Percentiles rank a stretch among this genome's conserved stretches.
Conservation (phyloP, 352 stramenopile genomes). For the Phytophthora ohioensis region DNA sequence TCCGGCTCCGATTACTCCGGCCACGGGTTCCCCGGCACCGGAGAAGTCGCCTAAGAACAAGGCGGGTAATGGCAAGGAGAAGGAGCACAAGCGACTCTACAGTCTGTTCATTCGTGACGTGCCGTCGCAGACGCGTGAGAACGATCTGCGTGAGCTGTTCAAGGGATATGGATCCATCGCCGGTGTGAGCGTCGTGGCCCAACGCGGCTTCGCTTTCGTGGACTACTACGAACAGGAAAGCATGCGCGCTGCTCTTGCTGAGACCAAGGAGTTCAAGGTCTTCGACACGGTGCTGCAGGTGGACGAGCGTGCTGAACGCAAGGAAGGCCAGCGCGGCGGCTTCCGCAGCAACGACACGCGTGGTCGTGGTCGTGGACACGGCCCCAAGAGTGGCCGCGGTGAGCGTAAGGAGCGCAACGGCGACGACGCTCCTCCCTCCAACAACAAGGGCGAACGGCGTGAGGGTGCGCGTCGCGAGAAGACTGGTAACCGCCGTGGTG, state of each 20-base stretch:
- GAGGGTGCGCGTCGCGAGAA: slow-evolving; percentile 67
- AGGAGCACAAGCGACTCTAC: slow-evolving; percentile 49
- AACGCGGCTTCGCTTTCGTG: slow-evolving; percentile 84
- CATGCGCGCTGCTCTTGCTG: slow-evolving; percentile 76
- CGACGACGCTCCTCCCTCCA: slow-evolving; percentile 44
- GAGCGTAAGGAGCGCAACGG: slow-evolving; percentile 80
- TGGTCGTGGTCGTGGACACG: slow-evolving; percentile 58
- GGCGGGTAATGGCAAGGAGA: slow-evolving; percentile 42
- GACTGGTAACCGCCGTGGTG: slow-evolving; percentile 65
- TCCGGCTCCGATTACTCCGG: slow-evolving; percentile 34
- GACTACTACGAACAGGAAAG: slow-evolving; percentile 84
- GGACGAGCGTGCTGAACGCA: slow-evolving; percentile 78
- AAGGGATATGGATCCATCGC: slow-evolving; percentile 80
- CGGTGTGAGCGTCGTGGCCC: slow-evolving; percentile 63
- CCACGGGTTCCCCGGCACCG: slow-evolving; percentile 13
- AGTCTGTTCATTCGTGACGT: slow-evolving; percentile 87
- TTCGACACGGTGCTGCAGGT: slow-evolving; percentile 82
- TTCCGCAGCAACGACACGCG: slow-evolving; percentile 63
- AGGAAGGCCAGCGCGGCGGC: slow-evolving; percentile 65
- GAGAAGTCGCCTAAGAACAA: slow-evolving; percentile 66
- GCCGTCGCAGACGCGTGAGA: slow-evolving; percentile 75
- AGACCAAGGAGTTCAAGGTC: slow-evolving; percentile 74
- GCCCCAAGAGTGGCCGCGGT: slow-evolving; percentile 58
- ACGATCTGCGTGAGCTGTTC: slow-evolving; percentile 84
- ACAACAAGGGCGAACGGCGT: slow-evolving; percentile 52